A percentile compares a stretch with the other conserved stretches of the same genome.
Evolutionary conservation across 164 flowering plant species (phyloP).

Genomic region (Pachysandra terminalis): DNA sequence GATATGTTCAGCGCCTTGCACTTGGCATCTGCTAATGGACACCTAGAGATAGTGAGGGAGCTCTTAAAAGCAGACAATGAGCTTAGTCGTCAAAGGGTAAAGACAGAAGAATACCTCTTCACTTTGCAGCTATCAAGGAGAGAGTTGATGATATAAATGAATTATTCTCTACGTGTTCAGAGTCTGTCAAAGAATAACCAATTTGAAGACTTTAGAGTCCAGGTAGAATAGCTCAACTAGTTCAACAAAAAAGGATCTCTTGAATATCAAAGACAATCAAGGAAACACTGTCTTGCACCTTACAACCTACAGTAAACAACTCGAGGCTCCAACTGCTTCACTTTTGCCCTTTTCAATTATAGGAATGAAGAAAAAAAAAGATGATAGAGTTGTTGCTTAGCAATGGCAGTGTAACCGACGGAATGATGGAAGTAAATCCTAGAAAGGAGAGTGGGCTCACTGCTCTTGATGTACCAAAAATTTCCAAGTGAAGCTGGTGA

Average conservation of each 20-base stretch:
- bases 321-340: too few species aligned
- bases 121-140: not conserved
- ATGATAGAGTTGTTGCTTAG: not conserved
- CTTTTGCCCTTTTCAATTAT: too few species aligned
- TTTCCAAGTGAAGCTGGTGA: too few species aligned
- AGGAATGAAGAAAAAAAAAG: not conserved
- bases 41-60: not conserved
- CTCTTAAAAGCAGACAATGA: not conserved
- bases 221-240: not conserved
- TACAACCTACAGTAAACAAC: not conserved
- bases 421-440: not conserved
- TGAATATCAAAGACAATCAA: conserved; percentile 5
- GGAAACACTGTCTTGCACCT: conserved; percentile 15
- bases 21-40: not conserved
- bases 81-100: not conserved
- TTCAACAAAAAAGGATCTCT: not conserved
- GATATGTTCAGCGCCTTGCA: not conserved
- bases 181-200: conserved; percentile 5
- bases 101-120: conserved; percentile 1
- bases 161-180: not conserved
- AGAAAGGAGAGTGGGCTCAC: not conserved
- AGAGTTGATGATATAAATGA: not conserved
- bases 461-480: not conserved
- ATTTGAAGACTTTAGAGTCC: conserved; percentile 5
- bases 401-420: not conserved